phyloP scores from a whole-genome alignment of 345 rosid genomes.

The Camelina sativa region DNA sequence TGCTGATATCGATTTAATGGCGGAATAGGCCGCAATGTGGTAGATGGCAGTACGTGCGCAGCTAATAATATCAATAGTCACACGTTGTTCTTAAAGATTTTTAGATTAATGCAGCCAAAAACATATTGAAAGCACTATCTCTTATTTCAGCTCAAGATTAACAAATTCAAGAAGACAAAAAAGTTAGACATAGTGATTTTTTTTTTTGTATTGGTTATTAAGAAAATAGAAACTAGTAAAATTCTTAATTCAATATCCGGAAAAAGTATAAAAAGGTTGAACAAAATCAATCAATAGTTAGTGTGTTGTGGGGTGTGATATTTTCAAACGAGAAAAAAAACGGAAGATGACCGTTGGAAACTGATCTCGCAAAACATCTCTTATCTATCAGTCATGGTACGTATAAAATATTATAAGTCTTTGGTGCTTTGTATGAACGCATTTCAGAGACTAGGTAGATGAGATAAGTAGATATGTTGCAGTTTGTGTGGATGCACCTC shows the following conservation, averaged over 20 bases:
- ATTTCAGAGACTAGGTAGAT: conserved; percentile 4
- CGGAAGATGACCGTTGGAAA: neutral
- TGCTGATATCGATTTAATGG: neutral
- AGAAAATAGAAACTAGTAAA: no score
- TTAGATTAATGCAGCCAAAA: neutral
- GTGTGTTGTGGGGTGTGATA: neutral
- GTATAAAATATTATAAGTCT: neutral
- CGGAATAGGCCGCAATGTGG: neutral
- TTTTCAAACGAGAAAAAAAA: neutral
- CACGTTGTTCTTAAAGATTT: neutral
- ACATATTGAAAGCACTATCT: neutral
- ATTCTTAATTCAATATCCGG: no score
- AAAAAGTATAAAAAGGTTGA: neutral
- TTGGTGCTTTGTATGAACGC: neutral
- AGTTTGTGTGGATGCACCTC: conserved; percentile 18
- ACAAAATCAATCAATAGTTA: neutral
- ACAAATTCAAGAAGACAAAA: conserved; percentile 7
- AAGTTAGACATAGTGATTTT: no score
- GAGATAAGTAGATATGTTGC: conserved; percentile 2
- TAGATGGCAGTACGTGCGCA: neutral
- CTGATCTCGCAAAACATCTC: neutral
- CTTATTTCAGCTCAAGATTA: neutral
- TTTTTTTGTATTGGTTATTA: no score
- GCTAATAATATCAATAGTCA: neutral
- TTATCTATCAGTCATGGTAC: neutral